Evolutionary conservation across 495 filamentous ascomycete species (phyloP).

Genomic region (Penicillium crystallinum): DNA sequence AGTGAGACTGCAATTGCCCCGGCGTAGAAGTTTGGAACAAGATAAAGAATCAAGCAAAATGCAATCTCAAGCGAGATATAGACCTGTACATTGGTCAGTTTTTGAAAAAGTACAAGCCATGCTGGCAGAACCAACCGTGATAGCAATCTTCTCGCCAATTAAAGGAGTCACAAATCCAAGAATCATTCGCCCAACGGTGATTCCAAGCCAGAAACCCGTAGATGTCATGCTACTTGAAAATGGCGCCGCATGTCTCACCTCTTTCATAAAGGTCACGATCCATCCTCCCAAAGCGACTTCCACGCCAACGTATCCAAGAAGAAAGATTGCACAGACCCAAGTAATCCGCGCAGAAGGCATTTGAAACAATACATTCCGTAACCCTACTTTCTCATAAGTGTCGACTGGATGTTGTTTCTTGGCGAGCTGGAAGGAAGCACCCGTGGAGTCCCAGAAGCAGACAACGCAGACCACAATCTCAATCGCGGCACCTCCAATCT

Average conservation of each 20-base stretch:
- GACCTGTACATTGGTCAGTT: conserved; percentile 13
- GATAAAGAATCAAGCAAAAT: conserved; percentile 55
- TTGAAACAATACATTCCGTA: conserved; percentile 50
- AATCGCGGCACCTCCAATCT: conserved; percentile 54
- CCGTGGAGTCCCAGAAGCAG: conserved; percentile 64
- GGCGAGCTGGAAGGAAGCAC: conserved; percentile 50
- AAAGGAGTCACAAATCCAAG: conserved; percentile 56
- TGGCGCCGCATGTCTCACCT: conserved; percentile 43
- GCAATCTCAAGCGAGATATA: conserved; percentile 46
- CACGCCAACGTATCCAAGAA: conserved; percentile 71
- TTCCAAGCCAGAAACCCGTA: conserved; percentile 59
- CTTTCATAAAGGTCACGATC: conserved; percentile 60
- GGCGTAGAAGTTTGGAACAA: conserved; percentile 63
- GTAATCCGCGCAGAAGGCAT: conserved; percentile 45
- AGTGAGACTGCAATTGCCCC: conserved; percentile 60
- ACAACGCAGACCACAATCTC: conserved; percentile 48
- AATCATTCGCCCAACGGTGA: conserved; percentile 52
- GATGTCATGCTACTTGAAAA: conserved; percentile 55
- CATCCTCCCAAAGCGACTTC: conserved; percentile 75
- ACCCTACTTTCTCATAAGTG: conserved; percentile 33
- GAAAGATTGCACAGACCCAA: conserved; percentile 68
- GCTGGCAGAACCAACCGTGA: conserved; percentile 31
- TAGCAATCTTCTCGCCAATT: conserved; percentile 52
- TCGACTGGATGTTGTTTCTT: conserved; percentile 23
- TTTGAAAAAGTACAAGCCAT: neutral